phyloP scores from a whole-genome alignment of 1,284 basidiomycete genomes.

The Cryptococcus floricola region DNA sequence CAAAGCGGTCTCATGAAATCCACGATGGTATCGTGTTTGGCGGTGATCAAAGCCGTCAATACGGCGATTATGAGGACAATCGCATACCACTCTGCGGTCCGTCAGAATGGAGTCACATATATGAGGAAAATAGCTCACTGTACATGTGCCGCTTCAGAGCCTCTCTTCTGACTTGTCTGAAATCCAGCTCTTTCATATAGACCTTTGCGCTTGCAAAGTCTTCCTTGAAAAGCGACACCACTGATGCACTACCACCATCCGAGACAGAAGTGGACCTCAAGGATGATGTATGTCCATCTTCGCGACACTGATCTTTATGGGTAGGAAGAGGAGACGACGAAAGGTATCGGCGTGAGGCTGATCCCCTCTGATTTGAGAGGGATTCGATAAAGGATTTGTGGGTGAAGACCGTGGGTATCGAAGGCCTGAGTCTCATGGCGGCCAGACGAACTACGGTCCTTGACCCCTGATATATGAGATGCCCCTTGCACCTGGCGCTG shows the following conservation, averaged over 20 bases:
- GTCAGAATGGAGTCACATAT: neutral
- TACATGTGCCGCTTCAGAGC: conserved; percentile 25
- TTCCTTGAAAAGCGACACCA: conserved; percentile 24
- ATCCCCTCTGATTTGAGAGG: neutral
- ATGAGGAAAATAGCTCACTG: conserved; percentile 23
- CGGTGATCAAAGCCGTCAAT: conserved; percentile 33
- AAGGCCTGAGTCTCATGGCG: neutral
- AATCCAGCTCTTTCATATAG: conserved; percentile 33
- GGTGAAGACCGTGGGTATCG: neutral
- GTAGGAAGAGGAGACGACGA: neutral
- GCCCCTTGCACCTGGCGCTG: too few relatives aligned
- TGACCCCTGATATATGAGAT: too few relatives aligned
- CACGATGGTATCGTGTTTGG: conserved; percentile 40
- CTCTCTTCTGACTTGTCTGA: conserved; percentile 16
- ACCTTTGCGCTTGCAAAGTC: conserved; percentile 23
- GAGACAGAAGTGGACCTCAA: neutral
- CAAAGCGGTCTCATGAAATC: conserved; percentile 35
- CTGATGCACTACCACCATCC: conserved; percentile 1
- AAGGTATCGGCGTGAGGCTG: neutral
- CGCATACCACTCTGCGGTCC: conserved; percentile 38
- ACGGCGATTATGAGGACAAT: conserved; percentile 31
- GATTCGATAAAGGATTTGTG: neutral
- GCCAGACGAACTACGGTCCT: neutral
- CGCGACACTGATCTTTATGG: neutral
- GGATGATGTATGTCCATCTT: neutral